Evolutionary conservation across 1,284 basidiomycete genomes (phyloP).

Genomic region (Stygiomarasmius scandens): DNA sequence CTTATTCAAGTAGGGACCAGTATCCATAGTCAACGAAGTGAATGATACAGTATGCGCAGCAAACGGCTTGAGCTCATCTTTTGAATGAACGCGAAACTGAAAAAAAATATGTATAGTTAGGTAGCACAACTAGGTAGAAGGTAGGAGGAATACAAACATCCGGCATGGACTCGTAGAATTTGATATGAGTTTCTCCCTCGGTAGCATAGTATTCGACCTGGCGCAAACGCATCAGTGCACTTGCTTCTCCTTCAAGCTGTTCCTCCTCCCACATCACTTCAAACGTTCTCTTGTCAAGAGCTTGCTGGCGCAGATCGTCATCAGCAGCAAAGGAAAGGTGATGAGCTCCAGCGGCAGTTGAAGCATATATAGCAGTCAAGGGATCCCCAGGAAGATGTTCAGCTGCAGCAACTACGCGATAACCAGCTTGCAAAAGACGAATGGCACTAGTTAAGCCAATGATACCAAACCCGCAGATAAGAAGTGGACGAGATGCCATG

Average conservation of each 20-base stretch:
- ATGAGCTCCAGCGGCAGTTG: conserved; percentile 25
- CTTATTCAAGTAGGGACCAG: conserved; percentile 20
- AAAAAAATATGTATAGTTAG: neutral
- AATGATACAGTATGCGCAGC: conserved; percentile 23
- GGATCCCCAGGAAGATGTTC: conserved; percentile 22
- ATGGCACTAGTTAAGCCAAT: conserved; percentile 25
- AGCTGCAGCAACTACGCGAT: conserved; percentile 17
- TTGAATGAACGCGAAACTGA: conserved; percentile 19
- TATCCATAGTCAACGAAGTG: conserved; percentile 25
- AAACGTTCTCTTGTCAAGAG: conserved; percentile 21
- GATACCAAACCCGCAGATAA: conserved; percentile 23
- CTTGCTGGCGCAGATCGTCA: conserved; percentile 20
- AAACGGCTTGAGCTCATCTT: conserved; percentile 16
- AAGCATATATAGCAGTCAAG: conserved; percentile 21
- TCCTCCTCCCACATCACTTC: conserved; percentile 26
- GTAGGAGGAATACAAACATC: conserved; percentile 13
- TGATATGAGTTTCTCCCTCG: conserved; percentile 21
- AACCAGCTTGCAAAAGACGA: conserved; percentile 20
- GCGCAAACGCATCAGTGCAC: conserved; percentile 19
- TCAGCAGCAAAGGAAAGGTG: conserved; percentile 26
- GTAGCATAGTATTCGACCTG: conserved; percentile 23
- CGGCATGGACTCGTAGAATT: conserved; percentile 22
- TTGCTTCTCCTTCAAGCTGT: conserved; percentile 15
- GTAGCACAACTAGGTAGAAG: no score
- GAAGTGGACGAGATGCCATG: neutral